These are phyloP conservation scores for Ceratocystis harringtonii DNA, from an alignment of 2,329 filamentous ascomycete species.

Conservation along the genomic window DNA sequence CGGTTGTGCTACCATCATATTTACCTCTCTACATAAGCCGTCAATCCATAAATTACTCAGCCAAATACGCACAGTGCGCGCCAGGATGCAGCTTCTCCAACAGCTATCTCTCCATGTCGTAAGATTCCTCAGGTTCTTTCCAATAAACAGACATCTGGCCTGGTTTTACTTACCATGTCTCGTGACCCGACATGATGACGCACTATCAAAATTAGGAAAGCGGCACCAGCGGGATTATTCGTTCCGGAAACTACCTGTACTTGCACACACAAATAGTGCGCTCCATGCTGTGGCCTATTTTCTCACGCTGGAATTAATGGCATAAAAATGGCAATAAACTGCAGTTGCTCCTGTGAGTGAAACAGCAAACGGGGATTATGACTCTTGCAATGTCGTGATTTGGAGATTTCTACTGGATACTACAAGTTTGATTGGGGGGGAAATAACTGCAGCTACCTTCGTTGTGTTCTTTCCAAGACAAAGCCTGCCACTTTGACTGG, in stretches of 20 bases:
- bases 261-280: background rate
- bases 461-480: too few relatives aligned
- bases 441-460: background rate
- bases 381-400: background rate
- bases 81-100: background rate
- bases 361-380: background rate
- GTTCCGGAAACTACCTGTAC: background rate
- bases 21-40: background rate
- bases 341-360: background rate
- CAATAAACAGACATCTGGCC: background rate
- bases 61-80: background rate
- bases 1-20: background rate
- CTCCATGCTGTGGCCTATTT: background rate
- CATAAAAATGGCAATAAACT: background rate
- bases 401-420: background rate
- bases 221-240: conserved; percentile 3
- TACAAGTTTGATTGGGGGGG: background rate
- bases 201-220: background rate
- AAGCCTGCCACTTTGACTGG: background rate
- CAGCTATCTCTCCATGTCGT: background rate
- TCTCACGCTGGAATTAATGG: background rate
- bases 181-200: background rate
- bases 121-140: conserved; percentile 1
- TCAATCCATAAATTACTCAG: background rate
- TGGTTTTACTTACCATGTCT: background rate